A percentile compares a stretch with the other conserved stretches of the same genome.
Evolutionary conservation across 208 protist genomes (phyloP).

Genomic region (Herpetomonas samuelpessoai): DNA sequence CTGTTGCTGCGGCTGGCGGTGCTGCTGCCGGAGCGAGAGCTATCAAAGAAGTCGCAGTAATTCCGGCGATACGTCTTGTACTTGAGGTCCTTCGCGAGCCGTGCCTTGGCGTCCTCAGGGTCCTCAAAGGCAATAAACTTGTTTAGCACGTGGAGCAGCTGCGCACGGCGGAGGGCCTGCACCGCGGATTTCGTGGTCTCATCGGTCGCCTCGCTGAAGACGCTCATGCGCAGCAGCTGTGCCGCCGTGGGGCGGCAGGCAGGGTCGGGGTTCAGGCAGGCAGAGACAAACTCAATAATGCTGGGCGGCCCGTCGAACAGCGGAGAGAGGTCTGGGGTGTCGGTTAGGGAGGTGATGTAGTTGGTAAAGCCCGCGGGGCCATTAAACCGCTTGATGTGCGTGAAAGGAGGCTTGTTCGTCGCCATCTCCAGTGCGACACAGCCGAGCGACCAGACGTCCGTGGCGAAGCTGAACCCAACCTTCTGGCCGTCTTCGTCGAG

Average conservation of each 20-base stretch:
- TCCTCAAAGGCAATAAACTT: slow-evolving; percentile 86
- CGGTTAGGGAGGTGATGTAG: slow-evolving; percentile 77
- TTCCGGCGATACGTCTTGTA: slow-evolving; percentile 6
- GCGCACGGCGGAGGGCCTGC: slow-evolving; percentile 66
- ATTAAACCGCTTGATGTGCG: slow-evolving; percentile 70
- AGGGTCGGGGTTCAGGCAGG: slow-evolving; percentile 77
- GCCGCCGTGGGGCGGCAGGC: slow-evolving; percentile 58
- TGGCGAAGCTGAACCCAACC: slow-evolving; percentile 80
- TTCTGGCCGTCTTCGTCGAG: slow-evolving; percentile 55
- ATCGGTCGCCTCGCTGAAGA: slow-evolving; percentile 71
- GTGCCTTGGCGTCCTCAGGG: slow-evolving; percentile 26
- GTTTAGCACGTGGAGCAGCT: slow-evolving; percentile 84
- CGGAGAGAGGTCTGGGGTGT: slow-evolving; percentile 80
- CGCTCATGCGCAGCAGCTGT: slow-evolving; percentile 70
- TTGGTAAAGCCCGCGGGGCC: slow-evolving; percentile 67
- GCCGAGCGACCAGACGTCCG: slow-evolving; percentile 89
- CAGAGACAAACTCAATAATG: slow-evolving; percentile 80
- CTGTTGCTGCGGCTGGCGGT: background rate
- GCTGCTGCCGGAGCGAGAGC: slow-evolving; percentile 5
- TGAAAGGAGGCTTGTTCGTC: slow-evolving; percentile 82
- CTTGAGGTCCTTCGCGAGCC: slow-evolving; percentile 5
- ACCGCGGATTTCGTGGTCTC: slow-evolving; percentile 68
- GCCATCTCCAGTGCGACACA: slow-evolving; percentile 88
- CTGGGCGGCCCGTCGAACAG: slow-evolving; percentile 66
- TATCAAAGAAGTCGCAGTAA: slow-evolving; percentile 16